Evolutionary conservation across 305 asterid genomes (phyloP).

Genomic region (Petunia hybrid): DNA sequence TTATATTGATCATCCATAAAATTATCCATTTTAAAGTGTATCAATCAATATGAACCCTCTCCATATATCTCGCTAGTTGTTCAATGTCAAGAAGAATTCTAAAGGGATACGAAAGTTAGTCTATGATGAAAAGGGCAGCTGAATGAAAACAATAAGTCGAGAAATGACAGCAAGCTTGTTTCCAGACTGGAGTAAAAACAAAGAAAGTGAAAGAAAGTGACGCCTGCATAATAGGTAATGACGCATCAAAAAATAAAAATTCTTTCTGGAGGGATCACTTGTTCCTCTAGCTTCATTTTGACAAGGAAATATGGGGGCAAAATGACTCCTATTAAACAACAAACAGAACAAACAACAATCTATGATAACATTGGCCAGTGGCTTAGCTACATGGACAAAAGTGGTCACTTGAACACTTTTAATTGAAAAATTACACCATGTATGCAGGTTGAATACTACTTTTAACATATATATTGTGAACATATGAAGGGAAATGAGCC

Average conservation of each 20-base stretch:
- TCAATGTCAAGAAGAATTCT: constrained; percentile 19
- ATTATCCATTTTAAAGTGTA: background rate
- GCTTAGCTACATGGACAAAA: no score
- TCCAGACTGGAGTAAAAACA: background rate
- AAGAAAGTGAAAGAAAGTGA: background rate
- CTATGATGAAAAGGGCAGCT: background rate
- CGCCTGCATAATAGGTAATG: background rate
- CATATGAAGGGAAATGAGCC: no score
- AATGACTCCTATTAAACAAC: background rate
- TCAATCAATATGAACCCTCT: background rate
- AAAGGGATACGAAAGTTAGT: constrained; percentile 3
- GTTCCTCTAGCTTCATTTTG: background rate
- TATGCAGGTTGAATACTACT: no score
- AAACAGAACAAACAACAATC: no score
- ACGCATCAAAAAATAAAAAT: background rate
- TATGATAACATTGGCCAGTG: no score
- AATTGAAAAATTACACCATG: no score
- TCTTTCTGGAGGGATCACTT: background rate
- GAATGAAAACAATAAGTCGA: background rate
- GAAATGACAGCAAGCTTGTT: constrained; percentile 17
- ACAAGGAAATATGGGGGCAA: background rate
- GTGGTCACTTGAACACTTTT: no score
- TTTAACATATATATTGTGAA: no score
- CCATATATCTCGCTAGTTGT: background rate
- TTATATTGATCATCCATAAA: no score